Percentiles rank a stretch among this genome's conserved stretches.
Conservation (phyloP, 805 yeast genomes). For the Maudiozyma bulderi region DNA sequence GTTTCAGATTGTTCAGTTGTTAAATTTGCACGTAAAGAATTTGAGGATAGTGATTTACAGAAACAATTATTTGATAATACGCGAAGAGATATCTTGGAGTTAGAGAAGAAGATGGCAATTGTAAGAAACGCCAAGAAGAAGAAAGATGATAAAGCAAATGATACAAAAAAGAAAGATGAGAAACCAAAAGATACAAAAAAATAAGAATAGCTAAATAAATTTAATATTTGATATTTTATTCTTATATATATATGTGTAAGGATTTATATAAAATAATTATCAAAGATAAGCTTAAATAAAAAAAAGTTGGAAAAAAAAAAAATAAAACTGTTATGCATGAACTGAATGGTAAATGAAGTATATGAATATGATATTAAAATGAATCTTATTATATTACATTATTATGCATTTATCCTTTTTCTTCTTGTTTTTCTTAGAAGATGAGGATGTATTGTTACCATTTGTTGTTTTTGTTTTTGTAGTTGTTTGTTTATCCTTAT, state of each 20-base stretch:
- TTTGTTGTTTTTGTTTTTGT: neutral
- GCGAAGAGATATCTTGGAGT: constrained; percentile 40
- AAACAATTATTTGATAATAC: constrained; percentile 52
- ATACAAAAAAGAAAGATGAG: constrained; percentile 2
- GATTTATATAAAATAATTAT: too few relatives aligned
- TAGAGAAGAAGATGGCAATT: constrained; percentile 66
- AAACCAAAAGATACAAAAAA: neutral
- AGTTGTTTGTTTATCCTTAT: neutral
- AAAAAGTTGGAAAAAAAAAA: too few relatives aligned
- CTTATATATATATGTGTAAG: too few relatives aligned
- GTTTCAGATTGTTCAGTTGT: constrained; percentile 59
- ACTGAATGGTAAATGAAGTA: neutral
- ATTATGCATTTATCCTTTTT: constrained; percentile 15
- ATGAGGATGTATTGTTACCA: neutral
- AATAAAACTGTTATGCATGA: neutral
- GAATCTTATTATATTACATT: constrained; percentile 6
- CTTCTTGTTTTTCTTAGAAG: constrained; percentile 12
- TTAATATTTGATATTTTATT: too few relatives aligned
- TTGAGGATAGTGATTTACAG: constrained; percentile 52
- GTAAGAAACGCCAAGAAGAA: constrained; percentile 41
- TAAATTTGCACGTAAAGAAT: constrained; percentile 54
- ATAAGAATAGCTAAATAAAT: neutral
- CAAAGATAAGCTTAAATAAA: too few relatives aligned
- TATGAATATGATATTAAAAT: neutral
- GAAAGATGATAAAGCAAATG: neutral